Evolutionary conservation across 192 early-diverging fungal species (phyloP).

Genomic region (Umbelopsis ramanniana): DNA sequence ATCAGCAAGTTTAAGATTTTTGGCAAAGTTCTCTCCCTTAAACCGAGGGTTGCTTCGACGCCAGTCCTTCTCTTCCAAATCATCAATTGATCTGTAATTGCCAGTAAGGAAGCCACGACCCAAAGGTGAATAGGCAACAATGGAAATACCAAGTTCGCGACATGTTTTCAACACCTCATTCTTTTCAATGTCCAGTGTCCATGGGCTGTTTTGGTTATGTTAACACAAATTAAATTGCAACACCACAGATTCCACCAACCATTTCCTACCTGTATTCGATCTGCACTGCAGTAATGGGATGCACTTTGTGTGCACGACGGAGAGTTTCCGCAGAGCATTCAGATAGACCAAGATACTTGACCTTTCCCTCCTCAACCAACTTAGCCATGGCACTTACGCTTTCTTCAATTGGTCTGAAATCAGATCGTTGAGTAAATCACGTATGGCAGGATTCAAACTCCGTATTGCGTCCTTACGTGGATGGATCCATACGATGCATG

Average conservation of each 20-base stretch:
- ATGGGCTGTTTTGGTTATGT: slow-evolving; percentile 33
- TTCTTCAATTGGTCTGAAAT: slow-evolving; percentile 42
- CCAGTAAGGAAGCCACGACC: slow-evolving; percentile 16
- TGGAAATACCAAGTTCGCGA: slow-evolving; percentile 60
- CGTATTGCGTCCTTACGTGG: slow-evolving; percentile 30
- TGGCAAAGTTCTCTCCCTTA: slow-evolving; percentile 57
- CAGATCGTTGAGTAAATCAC: background rate
- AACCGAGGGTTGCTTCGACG: slow-evolving; percentile 60
- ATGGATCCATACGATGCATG: slow-evolving; percentile 58
- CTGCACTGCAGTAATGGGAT: slow-evolving; percentile 66
- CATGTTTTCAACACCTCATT: slow-evolving; percentile 60
- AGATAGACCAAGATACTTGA: slow-evolving; percentile 51
- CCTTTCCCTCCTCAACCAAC: slow-evolving; percentile 47
- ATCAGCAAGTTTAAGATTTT: slow-evolving; percentile 65
- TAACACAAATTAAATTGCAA: background rate
- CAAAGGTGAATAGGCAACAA: slow-evolving; percentile 53
- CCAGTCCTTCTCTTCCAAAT: slow-evolving; percentile 13
- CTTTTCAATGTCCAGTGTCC: slow-evolving; percentile 58
- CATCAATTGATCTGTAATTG: background rate
- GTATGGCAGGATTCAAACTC: background rate
- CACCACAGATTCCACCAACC: background rate
- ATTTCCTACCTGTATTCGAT: slow-evolving; percentile 30
- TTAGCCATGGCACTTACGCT: slow-evolving; percentile 43
- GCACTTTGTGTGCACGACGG: slow-evolving; percentile 66
- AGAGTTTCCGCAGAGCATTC: slow-evolving; percentile 64